phyloP scores from a whole-genome alignment of 2,329 filamentous ascomycete genomes.

The Sclerotiophoma versabilis region DNA sequence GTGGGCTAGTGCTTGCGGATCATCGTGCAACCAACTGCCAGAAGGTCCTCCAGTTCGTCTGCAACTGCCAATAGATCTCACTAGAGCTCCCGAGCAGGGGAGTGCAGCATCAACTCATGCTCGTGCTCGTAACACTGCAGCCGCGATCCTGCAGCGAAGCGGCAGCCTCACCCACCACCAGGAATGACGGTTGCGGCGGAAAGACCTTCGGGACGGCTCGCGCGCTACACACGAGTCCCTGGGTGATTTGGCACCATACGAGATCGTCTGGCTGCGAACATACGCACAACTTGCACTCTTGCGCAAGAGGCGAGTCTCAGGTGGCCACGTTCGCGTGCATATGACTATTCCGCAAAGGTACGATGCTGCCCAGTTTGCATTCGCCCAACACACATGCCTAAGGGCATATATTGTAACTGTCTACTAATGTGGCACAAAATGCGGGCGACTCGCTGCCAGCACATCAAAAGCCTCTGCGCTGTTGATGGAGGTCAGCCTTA shows the following conservation, averaged over 20 bases:
- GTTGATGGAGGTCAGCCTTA: conserved; percentile 39
- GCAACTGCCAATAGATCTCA: neutral
- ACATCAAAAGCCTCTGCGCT: conserved; percentile 48
- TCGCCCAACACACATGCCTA: conserved; percentile 49
- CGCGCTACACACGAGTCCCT: conserved; percentile 35
- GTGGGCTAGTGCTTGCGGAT: conserved; percentile 10
- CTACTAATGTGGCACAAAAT: conserved; percentile 48
- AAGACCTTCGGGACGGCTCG: conserved; percentile 44
- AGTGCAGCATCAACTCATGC: conserved; percentile 16
- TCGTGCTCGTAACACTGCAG: conserved; percentile 19
- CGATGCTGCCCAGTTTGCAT: conserved; percentile 47
- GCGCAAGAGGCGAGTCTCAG: conserved; percentile 45
- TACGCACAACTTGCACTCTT: conserved; percentile 37
- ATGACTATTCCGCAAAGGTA: conserved; percentile 46
- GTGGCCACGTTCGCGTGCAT: conserved; percentile 49
- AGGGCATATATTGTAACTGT: conserved; percentile 47
- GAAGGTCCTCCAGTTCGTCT: conserved; percentile 2
- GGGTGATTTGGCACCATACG: conserved; percentile 50
- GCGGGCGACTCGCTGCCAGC: conserved; percentile 49
- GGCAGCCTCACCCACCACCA: conserved; percentile 18
- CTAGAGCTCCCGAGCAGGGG: conserved; percentile 9
- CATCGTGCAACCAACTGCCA: neutral
- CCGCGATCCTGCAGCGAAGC: conserved; percentile 31
- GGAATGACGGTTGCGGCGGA: conserved; percentile 19
- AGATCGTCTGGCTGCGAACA: conserved; percentile 44